Conservation (phyloP, 2,329 filamentous ascomycete genomes). For the Plenodomus biglobosus region DNA sequence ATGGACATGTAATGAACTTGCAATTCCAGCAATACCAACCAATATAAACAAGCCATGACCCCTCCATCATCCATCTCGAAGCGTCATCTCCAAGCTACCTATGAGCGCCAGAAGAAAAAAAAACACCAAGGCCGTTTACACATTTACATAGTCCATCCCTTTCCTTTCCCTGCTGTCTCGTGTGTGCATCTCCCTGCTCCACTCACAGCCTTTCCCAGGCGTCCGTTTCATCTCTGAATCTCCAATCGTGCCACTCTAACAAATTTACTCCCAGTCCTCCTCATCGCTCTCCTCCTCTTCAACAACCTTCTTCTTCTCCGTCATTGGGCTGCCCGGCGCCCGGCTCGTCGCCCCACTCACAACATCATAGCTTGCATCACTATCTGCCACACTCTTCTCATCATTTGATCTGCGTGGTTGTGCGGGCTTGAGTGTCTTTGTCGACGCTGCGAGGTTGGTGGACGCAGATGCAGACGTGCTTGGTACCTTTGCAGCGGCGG, state of each 20-base stretch:
- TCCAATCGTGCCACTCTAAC: background rate
- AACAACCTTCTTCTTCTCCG: slow-evolving; percentile 48
- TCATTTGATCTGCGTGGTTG: slow-evolving; percentile 67
- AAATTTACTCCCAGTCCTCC: slow-evolving; percentile 70
- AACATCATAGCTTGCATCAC: slow-evolving; percentile 94
- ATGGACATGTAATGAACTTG: background rate
- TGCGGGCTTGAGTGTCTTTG: slow-evolving; percentile 57
- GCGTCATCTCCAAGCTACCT: no score
- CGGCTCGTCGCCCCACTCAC: slow-evolving; percentile 76
- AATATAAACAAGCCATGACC: background rate
- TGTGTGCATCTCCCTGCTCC: no score
- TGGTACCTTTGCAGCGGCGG: background rate
- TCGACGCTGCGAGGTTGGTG: slow-evolving; percentile 35
- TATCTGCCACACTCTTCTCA: slow-evolving; percentile 80
- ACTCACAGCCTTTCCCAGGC: background rate
- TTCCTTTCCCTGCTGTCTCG: background rate
- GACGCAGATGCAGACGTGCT: slow-evolving; percentile 7
- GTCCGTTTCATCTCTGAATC: background rate
- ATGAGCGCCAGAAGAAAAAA: no score
- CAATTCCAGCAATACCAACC: background rate
- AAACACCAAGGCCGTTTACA: background rate
- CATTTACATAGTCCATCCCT: background rate
- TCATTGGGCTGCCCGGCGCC: slow-evolving; percentile 67
- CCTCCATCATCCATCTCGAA: background rate
- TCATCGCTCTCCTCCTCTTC: slow-evolving; percentile 69